Percentiles rank a stretch among this genome's conserved stretches.
These are phyloP conservation scores for Jatropha podagrica DNA, from an alignment of 441 rosid species.

Conservation along the genomic window DNA sequence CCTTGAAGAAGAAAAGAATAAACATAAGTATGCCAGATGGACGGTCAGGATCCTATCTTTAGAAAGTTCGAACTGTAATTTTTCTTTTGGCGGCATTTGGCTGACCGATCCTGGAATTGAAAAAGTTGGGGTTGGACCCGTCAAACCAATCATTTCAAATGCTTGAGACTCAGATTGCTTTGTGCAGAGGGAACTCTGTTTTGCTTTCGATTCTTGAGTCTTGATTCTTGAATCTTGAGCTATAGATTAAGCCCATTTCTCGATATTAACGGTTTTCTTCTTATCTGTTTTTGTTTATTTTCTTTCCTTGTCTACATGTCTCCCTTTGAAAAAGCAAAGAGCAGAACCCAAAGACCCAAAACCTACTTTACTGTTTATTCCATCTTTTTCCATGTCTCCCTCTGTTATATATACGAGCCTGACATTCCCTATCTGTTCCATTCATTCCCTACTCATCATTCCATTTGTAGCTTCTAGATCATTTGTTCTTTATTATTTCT, in stretches of 20 bases:
- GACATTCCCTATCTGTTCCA: slow-evolving; percentile 17
- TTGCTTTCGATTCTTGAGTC: slow-evolving; percentile 8
- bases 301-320: neutral
- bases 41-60: slow-evolving; percentile 1
- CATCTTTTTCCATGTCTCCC: slow-evolving; percentile 12
- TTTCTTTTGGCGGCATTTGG: neutral
- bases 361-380: slow-evolving; percentile 23
- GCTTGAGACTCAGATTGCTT: slow-evolving; percentile 33
- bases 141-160: slow-evolving; percentile 46
- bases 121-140: slow-evolving; percentile 37
- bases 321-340: slow-evolving; percentile 29
- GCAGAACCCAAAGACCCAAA: slow-evolving; percentile 7
- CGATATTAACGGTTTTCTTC: slow-evolving; percentile 29
- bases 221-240: slow-evolving; percentile 5
- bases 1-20: slow-evolving; percentile 8
- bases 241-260: neutral
- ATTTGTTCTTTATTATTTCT: neutral
- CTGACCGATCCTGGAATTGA: slow-evolving; percentile 7
- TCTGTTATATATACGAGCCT: slow-evolving; percentile 6
- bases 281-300: slow-evolving; percentile 18
- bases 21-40: neutral
- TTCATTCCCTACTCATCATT: slow-evolving; percentile 12
- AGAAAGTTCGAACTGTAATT: too few species aligned
- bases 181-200: slow-evolving; percentile 27
- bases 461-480: slow-evolving; percentile 1